Base-by-base conservation (phyloP, 208 protist genomes). In the Porcisia deanei region DNA sequence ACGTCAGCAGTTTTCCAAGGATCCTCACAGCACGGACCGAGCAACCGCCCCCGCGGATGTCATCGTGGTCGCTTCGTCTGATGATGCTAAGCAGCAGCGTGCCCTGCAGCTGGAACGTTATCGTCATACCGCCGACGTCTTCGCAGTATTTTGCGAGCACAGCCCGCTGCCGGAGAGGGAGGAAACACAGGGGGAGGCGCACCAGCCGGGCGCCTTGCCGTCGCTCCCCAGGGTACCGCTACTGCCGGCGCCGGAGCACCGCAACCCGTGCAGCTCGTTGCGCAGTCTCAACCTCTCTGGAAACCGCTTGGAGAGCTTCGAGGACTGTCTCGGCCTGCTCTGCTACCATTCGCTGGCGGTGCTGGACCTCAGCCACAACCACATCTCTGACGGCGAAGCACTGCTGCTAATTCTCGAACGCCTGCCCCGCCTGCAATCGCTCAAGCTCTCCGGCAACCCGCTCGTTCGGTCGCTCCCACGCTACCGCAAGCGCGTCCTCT, bases 311-410 rank as follows among this genome's bases (percentile, higher is more conserved):
- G 54, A 79, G 8, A 72, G 18, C 20, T 87, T 87, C 22, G 80
- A 88, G 14, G 91, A 90, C 73, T 71, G 94, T 25, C 45, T 87
- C 18, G 82, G 81, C 22, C 78, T 99, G 22, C 79, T 96, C 39
- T 93, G 82, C 66, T 90, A 85, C 81, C 85, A 90, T 70, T 75
- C 87, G n/a, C 74, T 98, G 16, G 77, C 85, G 12, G 79, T 91
- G 25, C 82, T 98, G 7, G 97, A 99, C 80, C 83, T 99, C n/a
- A 95, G 93, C 54, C 73, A 94, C 67, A 99, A 99, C 81, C 70
- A 90, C 64, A 88, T 99, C 41, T 55, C 86, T 0, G 94, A 98
- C 71, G 90, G 89, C 0, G 85, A 91, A 63, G 88, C 77, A 64
- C 82, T 98, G 60, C 76, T 98, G 18, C 73, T 94, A 14, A 75